Evolutionary conservation across 148 eudicot species (phyloP), one percentile per base, ranked within the genome.

Genomic region (Vaccinium vitisidaea): DNA sequence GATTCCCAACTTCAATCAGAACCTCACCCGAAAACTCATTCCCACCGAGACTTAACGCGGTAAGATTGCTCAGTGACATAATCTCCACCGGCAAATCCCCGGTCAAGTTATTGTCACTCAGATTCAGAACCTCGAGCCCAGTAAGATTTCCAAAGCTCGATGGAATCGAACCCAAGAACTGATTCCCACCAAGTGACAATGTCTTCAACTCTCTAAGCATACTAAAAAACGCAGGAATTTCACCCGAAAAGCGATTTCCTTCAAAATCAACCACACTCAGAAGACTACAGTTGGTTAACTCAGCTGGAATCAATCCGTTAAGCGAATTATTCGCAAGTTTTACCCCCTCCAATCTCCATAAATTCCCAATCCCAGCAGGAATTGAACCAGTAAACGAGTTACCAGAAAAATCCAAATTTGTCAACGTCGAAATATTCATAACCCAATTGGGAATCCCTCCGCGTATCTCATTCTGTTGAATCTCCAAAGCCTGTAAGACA

Each of bases 241-340:
- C 83, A 2, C 98, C 98, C 0, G 88, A 83, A 79, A 95, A 85
- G 21, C 23, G 74, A 83, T 95, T 95, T 27, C 91, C 91, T 65
- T 84, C 92, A 3, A 94, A 82, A 90, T 94, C 92, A 82, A 95
- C 88, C 79, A 92, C 92, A 27, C 82, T 80, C 61, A 95, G 81
- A 10, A 15, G 39, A 12, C 82, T 78, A 83, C 93, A 91, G 39
- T 86, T 88, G 54, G 58, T 82, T 52, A 94, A 53, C 83, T 89
- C 90, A 27, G 23, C 84, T n/a, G 98, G 98, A 82, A 95, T 70
- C 50, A 82, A 52, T 2, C 98, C 98, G 13, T 81, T 86, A n/a
- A 95, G 84, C 21, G 98, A 91, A 89, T 94, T 94, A 84, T 93
- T 94, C 48, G 91, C 93, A 59, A 93, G 67, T 25, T 90, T 92